phyloP scores from a whole-genome alignment of 805 yeast genomes.

The Suhomyces canberraensis region DNA sequence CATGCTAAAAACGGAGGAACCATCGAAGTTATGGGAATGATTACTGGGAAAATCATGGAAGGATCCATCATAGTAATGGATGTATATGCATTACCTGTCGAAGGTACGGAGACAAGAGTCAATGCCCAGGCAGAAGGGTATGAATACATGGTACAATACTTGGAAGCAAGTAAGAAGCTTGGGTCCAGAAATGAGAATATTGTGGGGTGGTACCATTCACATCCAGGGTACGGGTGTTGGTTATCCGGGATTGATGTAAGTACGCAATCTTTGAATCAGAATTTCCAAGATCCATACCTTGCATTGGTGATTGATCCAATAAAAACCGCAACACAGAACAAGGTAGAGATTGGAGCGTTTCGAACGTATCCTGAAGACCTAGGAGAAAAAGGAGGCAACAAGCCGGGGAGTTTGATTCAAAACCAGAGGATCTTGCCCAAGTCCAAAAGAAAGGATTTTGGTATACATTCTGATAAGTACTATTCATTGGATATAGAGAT shows the following conservation, averaged over 20 bases:
- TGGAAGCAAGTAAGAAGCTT: slow-evolving; percentile 51
- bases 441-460: slow-evolving; percentile 60
- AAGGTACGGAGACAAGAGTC: slow-evolving; percentile 94
- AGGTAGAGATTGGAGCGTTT: slow-evolving; percentile 85
- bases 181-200: slow-evolving; percentile 54
- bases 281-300: slow-evolving; percentile 85
- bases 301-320: slow-evolving; percentile 88
- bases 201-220: slow-evolving; percentile 99
- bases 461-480: slow-evolving; percentile 66
- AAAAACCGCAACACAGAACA: slow-evolving; percentile 57
- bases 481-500: slow-evolving; percentile 63
- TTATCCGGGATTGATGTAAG: slow-evolving; percentile 88
- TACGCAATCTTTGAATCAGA: slow-evolving; percentile 82
- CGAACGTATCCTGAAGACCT: slow-evolving; percentile 57
- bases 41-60: slow-evolving; percentile 69
- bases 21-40: slow-evolving; percentile 93
- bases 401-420: slow-evolving; percentile 1
- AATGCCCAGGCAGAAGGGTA: slow-evolving; percentile 93
- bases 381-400: slow-evolving; percentile 6
- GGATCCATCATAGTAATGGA: slow-evolving; percentile 68
- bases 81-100: slow-evolving; percentile 84
- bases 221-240: slow-evolving; percentile 99
- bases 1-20: slow-evolving; percentile 85
- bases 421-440: slow-evolving; percentile 34
- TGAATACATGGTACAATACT: slow-evolving; percentile 88